Conservation (phyloP, 1,284 basidiomycete species). For the Wallemia mellicola region DNA sequence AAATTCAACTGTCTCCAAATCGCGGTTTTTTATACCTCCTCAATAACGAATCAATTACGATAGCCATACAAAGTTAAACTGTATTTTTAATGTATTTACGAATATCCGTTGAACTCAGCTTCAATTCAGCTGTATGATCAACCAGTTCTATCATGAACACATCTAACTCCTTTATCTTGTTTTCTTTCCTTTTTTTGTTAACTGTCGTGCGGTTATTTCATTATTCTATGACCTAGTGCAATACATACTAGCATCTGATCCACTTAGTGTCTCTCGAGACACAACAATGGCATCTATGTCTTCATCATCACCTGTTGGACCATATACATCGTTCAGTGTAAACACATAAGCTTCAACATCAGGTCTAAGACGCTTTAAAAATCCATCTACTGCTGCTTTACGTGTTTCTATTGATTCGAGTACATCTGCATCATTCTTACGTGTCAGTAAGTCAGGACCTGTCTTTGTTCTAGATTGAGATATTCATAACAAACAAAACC, state of each 20-base stretch:
- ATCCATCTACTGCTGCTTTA: neutral
- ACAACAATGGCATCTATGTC: constrained; percentile 63
- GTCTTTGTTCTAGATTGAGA: constrained; percentile 1
- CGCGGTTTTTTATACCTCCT: neutral
- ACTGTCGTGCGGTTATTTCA: no score
- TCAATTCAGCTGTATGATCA: neutral
- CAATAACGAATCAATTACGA: neutral
- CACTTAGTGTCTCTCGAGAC: constrained; percentile 48
- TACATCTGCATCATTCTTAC: neutral
- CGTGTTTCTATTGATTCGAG: neutral
- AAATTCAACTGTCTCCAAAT: neutral
- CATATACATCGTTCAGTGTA: constrained; percentile 48
- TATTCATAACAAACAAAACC: constrained; percentile 5
- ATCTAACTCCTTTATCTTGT: constrained; percentile 2
- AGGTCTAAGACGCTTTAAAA: constrained; percentile 12
- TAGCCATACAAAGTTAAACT: neutral
- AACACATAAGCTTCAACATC: constrained; percentile 32
- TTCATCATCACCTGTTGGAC: constrained; percentile 55
- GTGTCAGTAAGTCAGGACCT: neutral
- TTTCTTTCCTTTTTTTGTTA: constrained; percentile 5
- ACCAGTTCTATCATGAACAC: constrained; percentile 7
- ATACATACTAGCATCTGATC: constrained; percentile 39
- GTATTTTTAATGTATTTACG: neutral
- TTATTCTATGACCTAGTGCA: no score
- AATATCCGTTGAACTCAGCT: neutral